Conservation (phyloP, 1,139 yeast species). For the Saccharomycopsis hybrid region DNA sequence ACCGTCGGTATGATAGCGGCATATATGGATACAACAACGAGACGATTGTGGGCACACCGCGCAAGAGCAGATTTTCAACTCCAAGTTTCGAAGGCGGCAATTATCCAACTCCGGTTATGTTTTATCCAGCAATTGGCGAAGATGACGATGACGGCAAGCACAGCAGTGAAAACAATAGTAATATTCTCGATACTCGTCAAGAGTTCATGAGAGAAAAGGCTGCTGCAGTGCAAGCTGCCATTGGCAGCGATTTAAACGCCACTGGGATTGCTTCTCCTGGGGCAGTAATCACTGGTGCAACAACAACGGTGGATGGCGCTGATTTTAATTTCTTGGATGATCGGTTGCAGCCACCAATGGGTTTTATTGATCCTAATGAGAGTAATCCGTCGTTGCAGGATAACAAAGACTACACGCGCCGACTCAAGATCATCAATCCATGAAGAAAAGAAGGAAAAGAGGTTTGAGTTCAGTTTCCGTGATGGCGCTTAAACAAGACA, state of each 20-base stretch:
- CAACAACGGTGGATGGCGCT: slow-evolving; percentile 1
- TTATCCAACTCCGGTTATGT: background rate
- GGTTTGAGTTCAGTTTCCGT: too few species aligned
- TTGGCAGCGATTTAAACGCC: too few species aligned
- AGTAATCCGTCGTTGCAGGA: slow-evolving; percentile 9
- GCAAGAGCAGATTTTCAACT: background rate
- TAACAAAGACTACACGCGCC: slow-evolving; percentile 5
- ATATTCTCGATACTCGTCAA: too few species aligned
- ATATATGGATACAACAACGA: background rate
- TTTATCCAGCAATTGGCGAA: background rate
- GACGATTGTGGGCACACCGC: slow-evolving; percentile 1
- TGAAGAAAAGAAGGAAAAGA: too few species aligned
- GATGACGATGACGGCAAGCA: background rate
- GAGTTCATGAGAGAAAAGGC: too few species aligned
- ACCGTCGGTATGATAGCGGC: background rate
- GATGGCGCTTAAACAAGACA: too few species aligned
- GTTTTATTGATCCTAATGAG: slow-evolving; percentile 2
- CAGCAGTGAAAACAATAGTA: too few species aligned
- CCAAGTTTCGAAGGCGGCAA: background rate
- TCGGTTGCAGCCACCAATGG: slow-evolving; percentile 11
- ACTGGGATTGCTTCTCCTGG: too few species aligned
- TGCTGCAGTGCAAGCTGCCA: too few species aligned
- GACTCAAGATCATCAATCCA: slow-evolving; percentile 8
- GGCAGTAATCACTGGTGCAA: background rate
- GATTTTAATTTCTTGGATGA: slow-evolving; percentile 2